Evolutionary conservation across 1,284 basidiomycete genomes (phyloP), one percentile per base, ranked within the genome.

Genomic region (Ceratobasidium sp.): DNA sequence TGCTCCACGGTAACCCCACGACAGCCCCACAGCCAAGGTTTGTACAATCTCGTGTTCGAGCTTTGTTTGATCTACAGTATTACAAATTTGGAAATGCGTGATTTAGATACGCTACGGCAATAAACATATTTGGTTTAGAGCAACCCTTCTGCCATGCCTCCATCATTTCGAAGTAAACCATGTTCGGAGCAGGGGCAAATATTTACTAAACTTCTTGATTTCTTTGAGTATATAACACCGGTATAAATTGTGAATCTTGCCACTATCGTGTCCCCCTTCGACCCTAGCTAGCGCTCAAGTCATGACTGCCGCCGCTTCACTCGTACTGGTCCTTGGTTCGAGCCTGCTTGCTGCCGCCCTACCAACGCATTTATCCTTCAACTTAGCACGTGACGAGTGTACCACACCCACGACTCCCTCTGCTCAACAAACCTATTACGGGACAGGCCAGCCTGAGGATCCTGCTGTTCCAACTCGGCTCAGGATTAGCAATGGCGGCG

Each of bases 401-500:
- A 55, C 6, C 18, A 32, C 64, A 16, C n/a, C 47, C 6, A 28
- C 21, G 18, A 38, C 64, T 28, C 21, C 57, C n/a, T 9, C 38
- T 8, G 50, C 64, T 26, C 32, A 18, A 5, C 50, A 11, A 44
- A 23, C 26, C 18, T 70, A 70, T 18, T 70, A 44, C 32, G 66
- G 66, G 9, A 44, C 13, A 8, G 28, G n/a, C n/a, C 23, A 6
- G 13, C 14, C 35, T 14, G 11, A n/a, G n/a, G 13, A 46, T 9
- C 18, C 13, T 1, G 1, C 23, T n/a, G n/a, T n/a, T 23, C 66
- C 66, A 13, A 79, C 84, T 26, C 78, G 79, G 23, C 74, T 86
- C 50, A 81, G 84, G 26, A 83, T 87, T 38, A 83, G 80, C 1
- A 86, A 84, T 73, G 85, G 85, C 11, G 85, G 85, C 16, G 85